Evolutionary conservation across 495 filamentous ascomycete species (phyloP).

Genomic region (Aspergillus homomorphus): DNA sequence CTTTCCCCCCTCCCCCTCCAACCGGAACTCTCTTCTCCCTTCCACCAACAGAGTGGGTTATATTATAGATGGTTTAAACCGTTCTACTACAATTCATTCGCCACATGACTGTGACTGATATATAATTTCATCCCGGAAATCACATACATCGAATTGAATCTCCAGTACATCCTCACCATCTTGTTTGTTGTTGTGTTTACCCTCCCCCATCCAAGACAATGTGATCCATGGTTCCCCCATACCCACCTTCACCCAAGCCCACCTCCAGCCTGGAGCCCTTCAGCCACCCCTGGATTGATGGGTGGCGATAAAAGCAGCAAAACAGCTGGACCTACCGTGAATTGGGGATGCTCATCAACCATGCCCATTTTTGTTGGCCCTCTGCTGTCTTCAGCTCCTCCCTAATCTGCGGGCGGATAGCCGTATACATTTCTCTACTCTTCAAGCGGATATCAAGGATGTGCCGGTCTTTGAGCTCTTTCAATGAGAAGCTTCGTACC

Average conservation of each 20-base stretch:
- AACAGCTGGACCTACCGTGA: neutral
- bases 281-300: neutral
- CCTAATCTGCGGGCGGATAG: neutral
- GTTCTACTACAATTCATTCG: too few relatives aligned
- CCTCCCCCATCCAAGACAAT: neutral
- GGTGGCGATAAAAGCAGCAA: neutral
- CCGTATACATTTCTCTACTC: constrained; percentile 8
- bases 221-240: constrained; percentile 1
- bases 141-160: neutral
- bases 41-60: too few relatives aligned
- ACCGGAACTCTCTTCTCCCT: too few relatives aligned
- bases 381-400: constrained; percentile 14
- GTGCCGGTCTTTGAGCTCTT: constrained; percentile 14
- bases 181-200: neutral
- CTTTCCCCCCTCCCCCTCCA: too few relatives aligned
- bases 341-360: constrained; percentile 18
- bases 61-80: too few relatives aligned
- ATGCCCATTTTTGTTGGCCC: constrained; percentile 25
- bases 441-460: constrained; percentile 16
- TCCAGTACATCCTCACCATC: neutral
- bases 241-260: too few relatives aligned
- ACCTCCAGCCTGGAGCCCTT: neutral
- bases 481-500: constrained; percentile 14
- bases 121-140: too few relatives aligned
- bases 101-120: too few relatives aligned